Conservation (phyloP, 108 stramenopile genomes). For the Cyclostephanos tholiformis region DNA sequence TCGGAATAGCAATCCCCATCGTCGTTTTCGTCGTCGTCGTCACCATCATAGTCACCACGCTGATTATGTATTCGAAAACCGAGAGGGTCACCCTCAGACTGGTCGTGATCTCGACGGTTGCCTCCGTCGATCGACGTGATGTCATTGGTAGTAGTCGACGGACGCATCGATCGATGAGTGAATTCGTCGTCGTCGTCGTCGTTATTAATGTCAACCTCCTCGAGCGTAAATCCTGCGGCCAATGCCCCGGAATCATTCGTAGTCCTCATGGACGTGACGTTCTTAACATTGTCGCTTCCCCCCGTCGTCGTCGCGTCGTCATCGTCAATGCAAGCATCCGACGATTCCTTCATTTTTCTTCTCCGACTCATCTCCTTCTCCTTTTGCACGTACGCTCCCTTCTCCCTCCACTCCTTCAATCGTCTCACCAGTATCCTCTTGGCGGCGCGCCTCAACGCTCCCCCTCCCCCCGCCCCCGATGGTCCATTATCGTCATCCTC, state of each 20-base stretch:
- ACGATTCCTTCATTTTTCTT: slow-evolving; percentile 13
- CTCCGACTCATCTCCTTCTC: neutral
- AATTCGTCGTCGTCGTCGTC: slow-evolving; percentile 10
- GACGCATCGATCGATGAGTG: neutral
- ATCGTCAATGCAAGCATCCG: slow-evolving; percentile 4
- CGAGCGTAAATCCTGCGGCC: slow-evolving; percentile 67
- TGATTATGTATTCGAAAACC: slow-evolving; percentile 4
- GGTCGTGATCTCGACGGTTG: neutral
- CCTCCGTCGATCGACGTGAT: slow-evolving; percentile 12
- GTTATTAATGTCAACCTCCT: slow-evolving; percentile 22
- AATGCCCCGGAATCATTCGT: slow-evolving; percentile 42
- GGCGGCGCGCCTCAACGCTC: slow-evolving; percentile 69
- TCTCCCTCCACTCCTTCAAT: slow-evolving; percentile 51
- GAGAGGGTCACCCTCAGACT: neutral
- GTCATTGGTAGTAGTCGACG: slow-evolving; percentile 17
- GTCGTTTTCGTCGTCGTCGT: slow-evolving; percentile 29
- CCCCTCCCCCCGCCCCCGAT: slow-evolving; percentile 14
- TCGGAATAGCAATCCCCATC: slow-evolving; percentile 12
- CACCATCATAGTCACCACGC: neutral
- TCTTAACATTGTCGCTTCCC: neutral
- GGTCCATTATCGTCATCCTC: slow-evolving; percentile 10
- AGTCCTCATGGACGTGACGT: neutral
- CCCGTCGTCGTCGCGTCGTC: neutral
- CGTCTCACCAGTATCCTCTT: slow-evolving; percentile 72
- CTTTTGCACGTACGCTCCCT: slow-evolving; percentile 27